phyloP scores from a whole-genome alignment of 2,329 filamentous ascomycete genomes.

The Scytalidium sp. region DNA sequence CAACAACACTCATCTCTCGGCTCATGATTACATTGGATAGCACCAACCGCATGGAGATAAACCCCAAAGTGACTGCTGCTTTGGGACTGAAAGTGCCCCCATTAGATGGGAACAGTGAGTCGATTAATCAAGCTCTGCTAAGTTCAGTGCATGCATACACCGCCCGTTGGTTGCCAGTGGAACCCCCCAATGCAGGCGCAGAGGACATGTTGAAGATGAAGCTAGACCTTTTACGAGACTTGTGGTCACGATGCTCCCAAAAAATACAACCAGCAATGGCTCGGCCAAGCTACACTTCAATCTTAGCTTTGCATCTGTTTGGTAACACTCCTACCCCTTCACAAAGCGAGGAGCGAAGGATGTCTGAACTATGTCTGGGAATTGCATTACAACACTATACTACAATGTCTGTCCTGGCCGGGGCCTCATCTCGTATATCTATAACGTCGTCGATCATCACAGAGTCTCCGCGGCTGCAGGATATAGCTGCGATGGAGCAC shows the following conservation, averaged over 20 bases:
- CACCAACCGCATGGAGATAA: neutral
- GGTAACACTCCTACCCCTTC: neutral
- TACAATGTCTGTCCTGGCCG: neutral
- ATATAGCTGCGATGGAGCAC: neutral
- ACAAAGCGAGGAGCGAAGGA: neutral
- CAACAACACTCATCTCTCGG: slow-evolving; percentile 2
- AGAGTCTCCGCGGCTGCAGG: neutral
- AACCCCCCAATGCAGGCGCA: neutral
- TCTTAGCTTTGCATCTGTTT: slow-evolving; percentile 7
- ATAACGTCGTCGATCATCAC: neutral
- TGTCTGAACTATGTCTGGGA: neutral
- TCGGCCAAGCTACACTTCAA: slow-evolving; percentile 5
- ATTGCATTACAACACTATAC: neutral
- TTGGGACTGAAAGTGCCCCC: neutral
- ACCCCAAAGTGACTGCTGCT: neutral
- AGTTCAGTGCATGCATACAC: slow-evolving; percentile 1
- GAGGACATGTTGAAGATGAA: neutral
- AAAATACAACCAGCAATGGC: neutral
- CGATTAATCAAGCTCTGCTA: slow-evolving; percentile 2
- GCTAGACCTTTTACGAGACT: neutral
- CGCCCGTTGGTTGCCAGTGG: slow-evolving; percentile 1
- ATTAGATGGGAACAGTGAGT: neutral
- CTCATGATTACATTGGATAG: slow-evolving; percentile 1
- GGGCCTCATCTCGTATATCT: neutral
- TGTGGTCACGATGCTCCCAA: neutral